Percentiles rank a stretch among this genome's conserved stretches.
These are phyloP conservation scores for Perkinsus chesapeaki DNA, from an alignment of 169 alveolate species.

Conservation along the genomic window DNA sequence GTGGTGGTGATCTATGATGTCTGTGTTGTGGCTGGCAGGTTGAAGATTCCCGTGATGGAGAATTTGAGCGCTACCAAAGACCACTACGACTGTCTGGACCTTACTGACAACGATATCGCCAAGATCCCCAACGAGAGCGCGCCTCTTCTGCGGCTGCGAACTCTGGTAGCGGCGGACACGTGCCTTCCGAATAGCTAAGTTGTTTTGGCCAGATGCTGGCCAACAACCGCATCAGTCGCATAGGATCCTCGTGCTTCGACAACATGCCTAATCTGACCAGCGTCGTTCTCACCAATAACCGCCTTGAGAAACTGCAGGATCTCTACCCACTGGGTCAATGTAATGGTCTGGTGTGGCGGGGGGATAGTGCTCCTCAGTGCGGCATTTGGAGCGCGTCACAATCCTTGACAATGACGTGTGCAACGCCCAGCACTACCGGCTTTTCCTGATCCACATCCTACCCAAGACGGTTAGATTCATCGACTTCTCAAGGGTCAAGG, in stretches of 20 bases:
- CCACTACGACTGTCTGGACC: not conserved
- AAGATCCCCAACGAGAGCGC: not conserved
- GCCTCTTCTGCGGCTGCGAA: not conserved
- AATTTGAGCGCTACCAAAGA: not conserved
- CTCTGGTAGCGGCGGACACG: not conserved
- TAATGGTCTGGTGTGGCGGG: not conserved
- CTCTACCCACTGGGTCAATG: not conserved
- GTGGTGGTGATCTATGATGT: not conserved
- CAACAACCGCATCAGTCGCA: not conserved
- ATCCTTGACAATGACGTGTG: not conserved
- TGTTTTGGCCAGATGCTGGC: not conserved
- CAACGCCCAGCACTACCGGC: not conserved
- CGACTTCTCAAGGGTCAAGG: not conserved
- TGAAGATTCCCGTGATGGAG: conserved; percentile 2
- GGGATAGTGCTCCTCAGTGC: not conserved
- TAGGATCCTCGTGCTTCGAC: not conserved
- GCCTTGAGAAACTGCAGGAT: not conserved
- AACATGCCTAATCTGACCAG: not conserved
- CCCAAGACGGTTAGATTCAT: not conserved
- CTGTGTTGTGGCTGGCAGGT: not conserved
- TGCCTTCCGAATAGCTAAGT: not conserved
- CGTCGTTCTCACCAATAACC: not conserved
- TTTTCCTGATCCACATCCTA: not conserved
- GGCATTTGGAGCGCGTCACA: not conserved
- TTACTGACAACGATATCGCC: not conserved